A percentile compares a stretch with the other conserved stretches of the same genome.
These are phyloP conservation scores for Kwoniella newhampshirensis DNA, from an alignment of 768 basidiomycete genomes.

Conservation along the genomic window DNA sequence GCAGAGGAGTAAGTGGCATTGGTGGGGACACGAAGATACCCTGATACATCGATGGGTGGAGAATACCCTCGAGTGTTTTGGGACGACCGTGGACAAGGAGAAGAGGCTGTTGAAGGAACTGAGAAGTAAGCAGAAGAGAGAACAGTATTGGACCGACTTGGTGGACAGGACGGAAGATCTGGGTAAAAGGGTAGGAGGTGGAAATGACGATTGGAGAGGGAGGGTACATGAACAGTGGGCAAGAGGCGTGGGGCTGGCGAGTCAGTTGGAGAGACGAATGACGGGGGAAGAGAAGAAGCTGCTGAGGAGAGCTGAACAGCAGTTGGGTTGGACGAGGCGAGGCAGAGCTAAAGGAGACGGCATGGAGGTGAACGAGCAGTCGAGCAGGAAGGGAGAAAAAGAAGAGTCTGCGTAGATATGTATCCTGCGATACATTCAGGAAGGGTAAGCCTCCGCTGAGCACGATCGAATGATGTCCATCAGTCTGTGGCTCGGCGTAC, in stretches of 20 bases:
- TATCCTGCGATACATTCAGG: too few relatives aligned
- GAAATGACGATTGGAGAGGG: conserved; percentile 9
- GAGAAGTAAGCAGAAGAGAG: conserved; percentile 1
- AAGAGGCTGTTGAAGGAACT: conserved; percentile 3
- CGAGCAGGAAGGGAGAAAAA: neutral
- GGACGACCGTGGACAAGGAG: neutral
- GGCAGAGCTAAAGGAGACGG: too few relatives aligned
- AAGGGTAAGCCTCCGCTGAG: too few relatives aligned
- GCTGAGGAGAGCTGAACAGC: neutral
- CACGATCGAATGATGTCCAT: too few relatives aligned
- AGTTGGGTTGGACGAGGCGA: too few relatives aligned
- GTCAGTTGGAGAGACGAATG: neutral
- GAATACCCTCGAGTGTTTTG: neutral
- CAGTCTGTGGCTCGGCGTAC: too few relatives aligned
- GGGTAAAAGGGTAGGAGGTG: neutral
- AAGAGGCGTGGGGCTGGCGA: neutral
- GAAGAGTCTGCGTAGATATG: too few relatives aligned
- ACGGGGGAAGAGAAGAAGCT: conserved; percentile 4
- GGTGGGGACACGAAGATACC: conserved; percentile 16
- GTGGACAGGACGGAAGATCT: neutral
- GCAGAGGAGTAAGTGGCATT: conserved; percentile 15
- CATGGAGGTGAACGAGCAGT: too few relatives aligned
- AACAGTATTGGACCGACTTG: conserved; percentile 1
- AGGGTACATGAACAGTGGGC: conserved; percentile 4
- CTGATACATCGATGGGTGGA: neutral